Evolutionary conservation across 2,329 filamentous ascomycete species (phyloP), one percentile per base, ranked within the genome.

Genomic region (Aspergillus felis): DNA sequence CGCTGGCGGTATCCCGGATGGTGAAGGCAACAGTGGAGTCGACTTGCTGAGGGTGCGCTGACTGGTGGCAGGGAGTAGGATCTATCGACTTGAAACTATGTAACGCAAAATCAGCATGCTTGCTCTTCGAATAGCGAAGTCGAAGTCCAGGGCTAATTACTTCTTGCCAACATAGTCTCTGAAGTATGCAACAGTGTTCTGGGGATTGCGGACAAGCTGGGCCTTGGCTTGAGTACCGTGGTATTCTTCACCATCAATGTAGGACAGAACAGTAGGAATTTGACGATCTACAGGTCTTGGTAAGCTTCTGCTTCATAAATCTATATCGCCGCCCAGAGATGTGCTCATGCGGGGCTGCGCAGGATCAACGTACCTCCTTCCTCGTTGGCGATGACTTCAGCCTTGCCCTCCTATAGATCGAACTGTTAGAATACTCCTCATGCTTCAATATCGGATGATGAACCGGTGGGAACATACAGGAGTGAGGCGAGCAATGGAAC

Each of bases 341-440:
- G 24, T 12, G 28, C 9, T 28, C 24, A 53, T 24, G 47, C 56
- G 35, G 56, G 57, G 50, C 9, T 54, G 57, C 41, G n/a, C n/a
- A n/a, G n/a, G 51, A 49, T 58, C 48, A 55, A 78, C 86, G 71
- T 75, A 92, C 91, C 91, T 82, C 94, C 94, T 73, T 97, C 94
- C 81, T 97, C 94, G 79, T 99, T 97, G 72, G 94, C 94, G 79
- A 99, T 97, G 63, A 99, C 93, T 76, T 97, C 91, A 64, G 92
- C 88, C 82, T 95, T 96, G 78, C 95, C 93, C 71, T 97, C 93
- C 82, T 84, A 62, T 61, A 62, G 9, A 25, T 25, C 28, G 6
- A 28, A 47, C 3, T 5, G 22, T 47, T 41, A 51, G 25, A 48
- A 47, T 14, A 12, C 47, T n/a, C 28, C 41, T 14, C 20, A 22